Evolutionary conservation across 2,329 filamentous ascomycete species (phyloP), one percentile per base, ranked within the genome.

Genomic region (Xylariaceae sp.): DNA sequence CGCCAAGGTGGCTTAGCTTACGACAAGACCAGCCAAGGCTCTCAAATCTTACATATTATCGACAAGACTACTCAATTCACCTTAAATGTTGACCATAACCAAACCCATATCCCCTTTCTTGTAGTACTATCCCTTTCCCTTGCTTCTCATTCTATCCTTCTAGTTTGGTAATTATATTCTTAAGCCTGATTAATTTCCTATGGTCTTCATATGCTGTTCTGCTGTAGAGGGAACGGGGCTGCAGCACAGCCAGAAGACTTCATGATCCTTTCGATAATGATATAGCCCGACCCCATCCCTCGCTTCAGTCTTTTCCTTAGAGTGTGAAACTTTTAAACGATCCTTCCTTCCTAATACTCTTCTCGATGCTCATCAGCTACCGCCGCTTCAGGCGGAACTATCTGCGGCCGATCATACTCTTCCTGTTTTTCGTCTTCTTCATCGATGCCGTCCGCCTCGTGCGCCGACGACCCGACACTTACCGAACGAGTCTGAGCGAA

Each of bases 321-420:
- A n/a, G 13, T 30, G n/a, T 44, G n/a, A n/a, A n/a, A n/a, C n/a
- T n/a, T n/a, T n/a, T n/a, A n/a, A n/a, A n/a, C n/a, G n/a, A n/a
- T 11, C 15, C 29, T 23, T 42, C 29, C 29, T 42, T 35, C 30
- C 35, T 51, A n/a, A 41, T 39, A 27, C 49, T 46, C 30, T 41
- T 63, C 62, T 64, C 64, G 56, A 75, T 75, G 72, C 62, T 73
- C 62, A 46, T 71, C 50, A 67, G 63, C 53, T 69, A 66, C 39
- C 68, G 71, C 57, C 68, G 69, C 36, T 64, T 70, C 60, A 65
- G 71, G 63, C 70, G 71, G 56, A 65, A 58, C 30, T 68, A 70
- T 50, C 62, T 68, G 58, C 72, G 72, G 21, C 68, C 67, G 32
- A 47, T 70, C 8, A 57, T 74, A 40, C 62, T 65, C 29, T 50